Evolutionary conservation across 352 stramenopile species (phyloP), one percentile per base, ranked within the genome.

Genomic region (Phytophthora tentaculata): DNA sequence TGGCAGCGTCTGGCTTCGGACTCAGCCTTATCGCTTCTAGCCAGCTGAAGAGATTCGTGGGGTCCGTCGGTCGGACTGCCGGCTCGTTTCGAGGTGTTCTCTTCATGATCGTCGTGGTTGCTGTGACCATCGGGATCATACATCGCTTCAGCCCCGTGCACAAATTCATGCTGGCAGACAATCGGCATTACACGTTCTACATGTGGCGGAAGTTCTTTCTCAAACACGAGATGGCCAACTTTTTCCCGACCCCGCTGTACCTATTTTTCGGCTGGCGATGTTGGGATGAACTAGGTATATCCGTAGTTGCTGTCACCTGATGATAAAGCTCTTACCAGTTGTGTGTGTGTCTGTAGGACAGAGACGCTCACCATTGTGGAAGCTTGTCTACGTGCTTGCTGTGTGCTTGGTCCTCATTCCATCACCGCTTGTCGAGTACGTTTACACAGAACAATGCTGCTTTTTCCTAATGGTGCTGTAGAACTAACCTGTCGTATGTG

Each of bases 171-270:
- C 76, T 97, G 50, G 86, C 89, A 32, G 92, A 98, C 75, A 98
- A 98, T 61, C 87, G 92, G 8, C 91, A 98, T 69, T 97, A 96
- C 67, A 96, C 88, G 9, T 98, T 98, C 60, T 97, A 98, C 73
- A 39, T 97, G 20, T 98, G 92, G 92, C 73, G 84, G 16, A 93
- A 92, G 63, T 89, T 97, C 48, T 96, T 95, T 53, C 73, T 87
- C 5, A 90, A 89, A 45, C 86, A 95, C 47, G 50, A 63, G 0
- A 41, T 91, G 14, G 84, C 81, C 53, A 94, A 94, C 64, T 92
- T 90, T 32, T 58, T 91, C 17, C 85, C 81, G 13, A 58, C 56
- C 0, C 67, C 81, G 28, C 39, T 91, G 10, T 96, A 96, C 39
- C 44, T 93, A 0, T 88, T 84, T 55, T 77, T 77, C 5, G 79